Evolutionary conservation across 148 eudicot genomes (phyloP).

Genomic region (Vaccinium corymbosum): DNA sequence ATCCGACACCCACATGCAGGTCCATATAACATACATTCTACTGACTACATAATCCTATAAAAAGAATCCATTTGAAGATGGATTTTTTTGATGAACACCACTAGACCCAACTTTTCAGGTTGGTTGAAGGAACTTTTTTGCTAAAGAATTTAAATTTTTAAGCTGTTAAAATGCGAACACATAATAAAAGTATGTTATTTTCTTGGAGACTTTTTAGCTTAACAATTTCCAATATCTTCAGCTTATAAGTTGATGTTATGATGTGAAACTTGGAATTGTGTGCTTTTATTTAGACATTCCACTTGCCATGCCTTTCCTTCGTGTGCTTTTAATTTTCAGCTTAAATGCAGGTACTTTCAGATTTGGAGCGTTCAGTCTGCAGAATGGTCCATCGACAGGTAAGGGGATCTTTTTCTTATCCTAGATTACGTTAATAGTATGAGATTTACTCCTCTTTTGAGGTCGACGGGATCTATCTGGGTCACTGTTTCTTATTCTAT

Average conservation of each 20-base stretch:
- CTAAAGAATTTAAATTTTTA: not conserved
- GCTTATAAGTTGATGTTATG: not conserved
- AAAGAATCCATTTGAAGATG: not conserved
- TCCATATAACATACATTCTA: not conserved
- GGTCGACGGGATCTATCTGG: not conserved
- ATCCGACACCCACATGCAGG: not conserved
- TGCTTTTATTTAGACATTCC: not conserved
- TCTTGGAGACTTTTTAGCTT: not conserved
- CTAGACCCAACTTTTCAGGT: not conserved
- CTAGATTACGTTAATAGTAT: not conserved
- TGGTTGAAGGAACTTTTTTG: not conserved
- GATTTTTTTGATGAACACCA: not conserved
- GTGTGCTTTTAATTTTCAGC: not conserved
- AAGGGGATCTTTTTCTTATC: constrained; percentile 13
- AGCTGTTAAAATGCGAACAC: not conserved
- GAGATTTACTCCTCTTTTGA: not conserved
- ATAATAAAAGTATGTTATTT: not conserved
- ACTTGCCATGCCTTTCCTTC: not conserved
- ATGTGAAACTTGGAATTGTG: not conserved
- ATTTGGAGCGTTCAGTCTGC: constrained; percentile 97
- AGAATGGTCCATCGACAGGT: constrained; percentile 99
- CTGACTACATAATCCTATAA: not conserved
- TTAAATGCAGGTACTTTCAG: constrained; percentile 78
- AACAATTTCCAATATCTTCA: not conserved
- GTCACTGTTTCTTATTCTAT: constrained; percentile 6